Conservation (phyloP, 2,329 filamentous ascomycete genomes). For the Fusarium agapanthi region DNA sequence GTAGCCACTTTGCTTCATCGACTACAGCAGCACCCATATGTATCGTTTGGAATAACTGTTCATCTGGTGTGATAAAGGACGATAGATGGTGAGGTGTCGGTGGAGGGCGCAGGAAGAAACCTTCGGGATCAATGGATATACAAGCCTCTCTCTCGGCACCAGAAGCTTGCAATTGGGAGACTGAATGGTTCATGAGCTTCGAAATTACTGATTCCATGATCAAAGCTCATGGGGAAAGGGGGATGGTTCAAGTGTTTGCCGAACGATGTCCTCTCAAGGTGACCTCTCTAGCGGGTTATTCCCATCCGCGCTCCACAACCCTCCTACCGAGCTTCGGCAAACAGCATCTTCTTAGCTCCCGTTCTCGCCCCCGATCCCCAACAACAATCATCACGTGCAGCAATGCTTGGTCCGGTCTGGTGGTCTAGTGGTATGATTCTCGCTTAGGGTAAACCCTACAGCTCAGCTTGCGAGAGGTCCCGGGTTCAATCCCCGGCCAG, state of each 20-base stretch:
- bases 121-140: background rate
- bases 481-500: constrained; percentile 58
- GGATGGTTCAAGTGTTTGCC: rapidly evolving
- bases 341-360: rapidly evolving
- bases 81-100: background rate
- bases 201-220: background rate
- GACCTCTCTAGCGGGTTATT: background rate
- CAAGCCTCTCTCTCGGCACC: constrained; percentile 1
- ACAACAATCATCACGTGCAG: background rate
- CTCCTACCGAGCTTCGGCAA: background rate
- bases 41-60: constrained; percentile 7
- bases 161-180: rapidly evolving
- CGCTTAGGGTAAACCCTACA: constrained; percentile 66
- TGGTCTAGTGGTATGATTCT: constrained; percentile 77
- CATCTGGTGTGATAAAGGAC: background rate
- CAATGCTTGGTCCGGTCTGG: constrained; percentile 46
- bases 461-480: constrained; percentile 54
- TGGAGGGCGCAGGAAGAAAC: constrained; percentile 1
- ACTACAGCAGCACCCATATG: constrained; percentile 14
- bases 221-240: background rate
- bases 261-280: too few relatives aligned
- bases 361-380: rapidly evolving
- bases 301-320: background rate
- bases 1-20: background rate
- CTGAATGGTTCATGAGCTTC: rapidly evolving